phyloP scores from a whole-genome alignment of 108 stramenopile species.

The Nitzschia sp. region DNA sequence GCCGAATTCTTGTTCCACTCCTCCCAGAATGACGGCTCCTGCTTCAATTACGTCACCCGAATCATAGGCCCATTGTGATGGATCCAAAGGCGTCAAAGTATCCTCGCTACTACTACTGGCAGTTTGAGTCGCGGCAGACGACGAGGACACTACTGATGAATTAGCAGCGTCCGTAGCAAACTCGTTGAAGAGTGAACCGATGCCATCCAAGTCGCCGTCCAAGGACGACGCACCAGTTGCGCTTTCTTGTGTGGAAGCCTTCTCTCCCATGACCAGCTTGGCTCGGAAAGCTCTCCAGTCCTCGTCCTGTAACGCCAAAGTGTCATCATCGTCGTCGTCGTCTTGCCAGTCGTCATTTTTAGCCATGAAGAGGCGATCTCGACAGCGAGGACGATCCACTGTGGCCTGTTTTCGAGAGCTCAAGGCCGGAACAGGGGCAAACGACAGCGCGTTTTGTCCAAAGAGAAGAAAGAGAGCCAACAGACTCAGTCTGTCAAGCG shows the following conservation, averaged over 20 bases:
- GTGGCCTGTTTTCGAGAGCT: too few relatives aligned
- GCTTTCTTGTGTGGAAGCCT: conserved; percentile 1
- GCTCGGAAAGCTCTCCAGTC: conserved; percentile 86
- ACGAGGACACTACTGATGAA: background rate
- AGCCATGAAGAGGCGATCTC: background rate
- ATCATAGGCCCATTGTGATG: conserved; percentile 82
- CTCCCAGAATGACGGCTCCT: conserved; percentile 82
- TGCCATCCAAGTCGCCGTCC: conserved; percentile 73
- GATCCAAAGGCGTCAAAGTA: conserved; percentile 56
- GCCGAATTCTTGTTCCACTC: conserved; percentile 81
- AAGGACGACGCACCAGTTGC: background rate
- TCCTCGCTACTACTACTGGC: background rate
- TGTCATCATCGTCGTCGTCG: conserved; percentile 47
- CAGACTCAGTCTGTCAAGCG: too few relatives aligned
- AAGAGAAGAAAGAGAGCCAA: background rate
- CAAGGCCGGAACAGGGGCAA: background rate
- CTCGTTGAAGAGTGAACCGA: conserved; percentile 57
- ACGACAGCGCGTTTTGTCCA: background rate
- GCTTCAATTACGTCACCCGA: conserved; percentile 80
- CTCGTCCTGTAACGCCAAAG: conserved; percentile 30
- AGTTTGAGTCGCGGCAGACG: background rate
- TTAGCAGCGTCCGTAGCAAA: conserved; percentile 7
- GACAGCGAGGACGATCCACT: too few relatives aligned
- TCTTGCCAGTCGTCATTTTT: conserved; percentile 39
- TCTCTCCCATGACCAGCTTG: conserved; percentile 73